Percentiles rank a stretch among this genome's conserved stretches.
Evolutionary conservation across 768 basidiomycete species (phyloP).

Genomic region (Suillus variegatus): DNA sequence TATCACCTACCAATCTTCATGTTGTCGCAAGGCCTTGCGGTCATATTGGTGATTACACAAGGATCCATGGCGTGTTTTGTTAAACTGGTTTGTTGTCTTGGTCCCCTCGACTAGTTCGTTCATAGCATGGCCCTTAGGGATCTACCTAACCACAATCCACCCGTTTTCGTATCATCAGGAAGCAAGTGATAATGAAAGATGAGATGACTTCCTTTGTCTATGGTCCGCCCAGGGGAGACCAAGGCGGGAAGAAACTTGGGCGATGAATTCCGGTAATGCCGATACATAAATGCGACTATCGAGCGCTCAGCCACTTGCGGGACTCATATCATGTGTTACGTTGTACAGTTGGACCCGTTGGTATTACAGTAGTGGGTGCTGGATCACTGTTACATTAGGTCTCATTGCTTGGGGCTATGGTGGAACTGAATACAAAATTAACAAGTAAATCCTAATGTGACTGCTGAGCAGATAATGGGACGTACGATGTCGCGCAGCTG

Average conservation of each 20-base stretch:
- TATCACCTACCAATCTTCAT: background rate
- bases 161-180: background rate
- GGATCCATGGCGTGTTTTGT: background rate
- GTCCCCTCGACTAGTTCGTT: background rate
- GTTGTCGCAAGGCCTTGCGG: background rate
- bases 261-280: constrained; percentile 59
- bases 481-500: constrained; percentile 85
- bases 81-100: background rate
- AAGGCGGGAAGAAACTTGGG: constrained; percentile 56
- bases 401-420: constrained; percentile 29
- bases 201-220: background rate
- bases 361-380: background rate
- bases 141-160: no score
- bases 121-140: background rate
- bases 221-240: background rate
- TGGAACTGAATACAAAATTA: constrained; percentile 26
- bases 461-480: constrained; percentile 3
- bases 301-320: background rate
- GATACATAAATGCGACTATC: background rate
- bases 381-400: constrained; percentile 14
- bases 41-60: background rate
- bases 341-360: background rate
- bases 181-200: background rate
- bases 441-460: constrained; percentile 4
- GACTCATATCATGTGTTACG: background rate